Percentiles rank a stretch among this genome's conserved stretches.
Conservation (phyloP, 768 basidiomycete genomes). For the Collybia sordida region DNA sequence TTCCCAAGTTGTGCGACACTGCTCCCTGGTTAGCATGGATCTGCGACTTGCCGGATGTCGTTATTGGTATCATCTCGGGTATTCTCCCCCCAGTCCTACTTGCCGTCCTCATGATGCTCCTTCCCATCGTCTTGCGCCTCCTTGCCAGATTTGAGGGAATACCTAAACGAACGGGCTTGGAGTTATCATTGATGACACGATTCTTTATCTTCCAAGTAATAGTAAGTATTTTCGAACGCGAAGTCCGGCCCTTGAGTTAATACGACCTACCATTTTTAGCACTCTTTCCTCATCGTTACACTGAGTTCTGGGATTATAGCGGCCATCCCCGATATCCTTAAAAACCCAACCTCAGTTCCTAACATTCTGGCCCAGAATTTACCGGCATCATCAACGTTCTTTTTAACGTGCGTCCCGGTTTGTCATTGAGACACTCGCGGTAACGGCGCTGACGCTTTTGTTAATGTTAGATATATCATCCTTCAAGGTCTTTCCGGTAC, state of each 20-base stretch:
- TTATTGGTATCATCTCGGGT: constrained; percentile 84
- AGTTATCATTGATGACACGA: constrained; percentile 88
- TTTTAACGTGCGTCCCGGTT: constrained; percentile 63
- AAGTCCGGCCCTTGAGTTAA: neutral
- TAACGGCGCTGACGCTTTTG: neutral
- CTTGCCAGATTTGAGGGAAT: constrained; percentile 88
- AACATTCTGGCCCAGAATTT: constrained; percentile 73
- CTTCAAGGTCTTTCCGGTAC: constrained; percentile 80
- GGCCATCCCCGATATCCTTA: constrained; percentile 58
- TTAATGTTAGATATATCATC: constrained; percentile 53
- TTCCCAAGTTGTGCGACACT: constrained; percentile 62
- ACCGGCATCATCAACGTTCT: constrained; percentile 85
- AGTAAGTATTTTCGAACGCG: constrained; percentile 45
- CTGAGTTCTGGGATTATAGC: constrained; percentile 81
- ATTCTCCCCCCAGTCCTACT: constrained; percentile 85
- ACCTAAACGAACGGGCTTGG: constrained; percentile 78
- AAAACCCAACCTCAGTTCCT: constrained; percentile 71
- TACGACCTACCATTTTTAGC: constrained; percentile 40
- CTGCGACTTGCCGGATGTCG: constrained; percentile 58
- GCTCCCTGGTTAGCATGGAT: constrained; percentile 84
- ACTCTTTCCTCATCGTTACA: constrained; percentile 92
- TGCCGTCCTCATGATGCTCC: constrained; percentile 87
- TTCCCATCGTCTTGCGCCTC: constrained; percentile 77
- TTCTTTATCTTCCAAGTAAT: constrained; percentile 92
- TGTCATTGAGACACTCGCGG: too few relatives aligned